Conservation (phyloP, 345 rosid genomes). For the Hibiscus trionum region DNA sequence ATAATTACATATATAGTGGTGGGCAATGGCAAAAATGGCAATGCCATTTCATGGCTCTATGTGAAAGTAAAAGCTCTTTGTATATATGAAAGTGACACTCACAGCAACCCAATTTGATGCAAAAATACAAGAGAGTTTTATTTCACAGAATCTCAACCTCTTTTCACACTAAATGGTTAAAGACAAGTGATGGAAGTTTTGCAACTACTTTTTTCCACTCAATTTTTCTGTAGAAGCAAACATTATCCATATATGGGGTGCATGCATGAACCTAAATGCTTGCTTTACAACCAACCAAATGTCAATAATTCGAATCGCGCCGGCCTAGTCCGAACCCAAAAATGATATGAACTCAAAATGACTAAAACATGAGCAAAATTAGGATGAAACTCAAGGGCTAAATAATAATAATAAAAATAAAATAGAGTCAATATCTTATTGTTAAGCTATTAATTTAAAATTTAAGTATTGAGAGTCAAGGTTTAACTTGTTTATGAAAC, state of each 20-base stretch:
- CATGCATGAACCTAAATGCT: not conserved
- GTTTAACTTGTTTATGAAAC: too few species aligned
- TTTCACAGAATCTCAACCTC: conserved; percentile 14
- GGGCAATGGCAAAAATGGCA: conserved; percentile 2
- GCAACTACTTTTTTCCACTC: not conserved
- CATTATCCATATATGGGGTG: not conserved
- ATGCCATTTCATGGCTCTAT: not conserved
- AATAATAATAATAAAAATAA: too few species aligned
- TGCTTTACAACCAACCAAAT: not conserved
- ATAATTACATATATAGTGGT: conserved; percentile 21
- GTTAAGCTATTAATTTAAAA: too few species aligned
- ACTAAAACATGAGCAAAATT: too few species aligned
- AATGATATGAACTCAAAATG: too few species aligned
- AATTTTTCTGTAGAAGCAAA: not conserved
- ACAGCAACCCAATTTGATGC: not conserved
- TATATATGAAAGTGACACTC: conserved; percentile 17
- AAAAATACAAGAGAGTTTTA: not conserved
- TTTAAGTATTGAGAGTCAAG: too few species aligned
- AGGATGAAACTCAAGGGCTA: too few species aligned
- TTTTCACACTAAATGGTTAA: conserved; percentile 3
- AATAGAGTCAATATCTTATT: too few species aligned
- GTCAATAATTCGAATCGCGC: not conserved
- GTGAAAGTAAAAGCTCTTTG: not conserved
- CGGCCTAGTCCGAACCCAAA: too few species aligned
- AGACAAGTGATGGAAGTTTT: not conserved